Evolutionary conservation across 2,329 filamentous ascomycete genomes (phyloP), one percentile per base, ranked within the genome.

Genomic region (Hypomyces perniciosus): DNA sequence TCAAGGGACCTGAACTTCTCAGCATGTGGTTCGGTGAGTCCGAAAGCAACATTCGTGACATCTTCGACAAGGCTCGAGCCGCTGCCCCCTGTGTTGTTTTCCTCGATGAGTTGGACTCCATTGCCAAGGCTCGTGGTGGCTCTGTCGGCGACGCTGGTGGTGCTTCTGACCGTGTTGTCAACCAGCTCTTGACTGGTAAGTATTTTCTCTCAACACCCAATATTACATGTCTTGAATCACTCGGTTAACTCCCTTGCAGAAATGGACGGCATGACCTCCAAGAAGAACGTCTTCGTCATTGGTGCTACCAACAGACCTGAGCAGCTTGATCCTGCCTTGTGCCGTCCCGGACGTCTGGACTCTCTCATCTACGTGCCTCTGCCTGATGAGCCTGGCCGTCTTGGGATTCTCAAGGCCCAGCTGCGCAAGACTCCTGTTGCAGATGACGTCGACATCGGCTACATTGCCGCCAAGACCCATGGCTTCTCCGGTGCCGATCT

Each of bases 21-120:
- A 96, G 90, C 72, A 99, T 99, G 93, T 99, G 93, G 93, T 99
- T 99, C 68, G 93, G 93, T 85, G 93, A 99, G 77, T 99, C 93
- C 49, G 95, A 99, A 77, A 96, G 90, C 83, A 99, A 99, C 76
- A 97, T 99, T 59, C 89, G 93, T 68, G 93, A 99, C 70, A 99
- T 99, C 65, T 99, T 99, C 72, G 93, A 99, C 83, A 99, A 97
- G 84, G 93, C 93, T 59, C 90, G 93, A 68, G 95, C 93, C 57
- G 93, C 95, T 55, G 93, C 93, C 63, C 93, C 93, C 74, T 99
- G 95, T 64, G 89, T 99, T 56, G 93, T 99, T 62, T 99, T 99
- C 86, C 81, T 99, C 58, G 93, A 99, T 62, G 93, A 99, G 78
- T 75, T 99, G 72, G 93, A 99, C 67, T 99, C 93, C 1, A 99